Base-by-base conservation (phyloP, 1,284 basidiomycete species). In the Vanrija humicola region DNA sequence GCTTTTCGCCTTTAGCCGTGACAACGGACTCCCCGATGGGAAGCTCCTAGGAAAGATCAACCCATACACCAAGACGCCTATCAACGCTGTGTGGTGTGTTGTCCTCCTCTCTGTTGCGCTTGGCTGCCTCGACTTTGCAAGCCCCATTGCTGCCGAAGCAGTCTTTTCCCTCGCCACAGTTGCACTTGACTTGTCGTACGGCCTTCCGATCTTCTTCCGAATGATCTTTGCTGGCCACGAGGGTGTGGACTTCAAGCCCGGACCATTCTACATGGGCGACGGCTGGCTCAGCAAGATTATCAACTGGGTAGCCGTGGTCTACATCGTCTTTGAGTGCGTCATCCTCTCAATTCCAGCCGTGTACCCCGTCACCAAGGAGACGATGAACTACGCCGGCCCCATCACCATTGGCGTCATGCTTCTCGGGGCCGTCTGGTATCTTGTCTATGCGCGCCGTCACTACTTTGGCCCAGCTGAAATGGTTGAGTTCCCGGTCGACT, bases 21-120 rank as follows among this genome's bases (percentile, higher is more conserved):
- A 74, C 52, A 67, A 64, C 79, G 87, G 85, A 43, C 81, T 93
- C 42, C 91, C 91, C 6, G 92, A 96, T 72, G 71, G 82, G 21
- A 88, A 88, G 7, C 84, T 84, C 77, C 90, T 96, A 64, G 87
- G 88, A 26, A 78, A 82, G 57, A 82, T 89, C 63, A 86, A 83
- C 68, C 72, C 75, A 52, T 69, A 57, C 55, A 90, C 88, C 6
- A 80, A 82, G 63, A 92, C 91, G 0, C 92, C 92, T 5, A 76
- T 96, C 38, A 86, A 86, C 57, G 85, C 90, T 8, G 88, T 95
- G 63, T 88, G 88, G 85, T 77, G 88, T 46, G 86, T 86, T 52
- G 74, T 88, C 56, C 81, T 82, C 61, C 79, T 73, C 21, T 53
- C 76, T 12, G 74, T 80, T 60, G 79, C 78, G 14, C 76, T 90